These are phyloP conservation scores for Penicillium sp. DNA, from an alignment of 2,329 filamentous ascomycete species.

Conservation along the genomic window DNA sequence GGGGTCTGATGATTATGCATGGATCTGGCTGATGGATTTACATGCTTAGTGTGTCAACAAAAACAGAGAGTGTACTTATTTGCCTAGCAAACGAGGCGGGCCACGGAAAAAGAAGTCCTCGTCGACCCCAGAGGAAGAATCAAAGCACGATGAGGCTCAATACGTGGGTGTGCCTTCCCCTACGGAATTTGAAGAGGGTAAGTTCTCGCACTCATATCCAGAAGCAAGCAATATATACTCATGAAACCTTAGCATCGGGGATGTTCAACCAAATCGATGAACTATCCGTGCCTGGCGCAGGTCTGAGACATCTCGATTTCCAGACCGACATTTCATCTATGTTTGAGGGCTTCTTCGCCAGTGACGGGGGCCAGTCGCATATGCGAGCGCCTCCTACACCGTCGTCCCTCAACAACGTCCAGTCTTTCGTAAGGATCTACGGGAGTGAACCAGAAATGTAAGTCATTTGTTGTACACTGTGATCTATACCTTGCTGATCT, in stretches of 20 bases:
- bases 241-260: slow-evolving; percentile 24
- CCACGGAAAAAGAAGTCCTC: slow-evolving; percentile 40
- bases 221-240: slow-evolving; percentile 13
- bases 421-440: slow-evolving; percentile 38
- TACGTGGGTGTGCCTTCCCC: slow-evolving; percentile 24
- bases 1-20: not conserved
- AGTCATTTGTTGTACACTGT: slow-evolving; percentile 14
- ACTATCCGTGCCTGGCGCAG: slow-evolving; percentile 40
- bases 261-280: slow-evolving; percentile 43
- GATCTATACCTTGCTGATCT: slow-evolving; percentile 14
- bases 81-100: slow-evolving; percentile 45
- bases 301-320: slow-evolving; percentile 41
- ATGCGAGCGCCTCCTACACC: slow-evolving; percentile 30
- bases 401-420: slow-evolving; percentile 26
- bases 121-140: slow-evolving; percentile 20
- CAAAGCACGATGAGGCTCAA: slow-evolving; percentile 20
- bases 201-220: slow-evolving; percentile 8
- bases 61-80: slow-evolving; percentile 41
- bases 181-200: slow-evolving; percentile 34
- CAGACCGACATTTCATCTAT: slow-evolving; percentile 36
- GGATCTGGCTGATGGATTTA: not conserved
- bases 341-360: slow-evolving; percentile 37
- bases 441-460: slow-evolving; percentile 43
- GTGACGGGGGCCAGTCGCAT: slow-evolving; percentile 24
- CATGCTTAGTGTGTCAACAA: slow-evolving; percentile 38